Base-by-base conservation (phyloP, 495 filamentous ascomycete species). In the Talaromyces wortmannii region DNA sequence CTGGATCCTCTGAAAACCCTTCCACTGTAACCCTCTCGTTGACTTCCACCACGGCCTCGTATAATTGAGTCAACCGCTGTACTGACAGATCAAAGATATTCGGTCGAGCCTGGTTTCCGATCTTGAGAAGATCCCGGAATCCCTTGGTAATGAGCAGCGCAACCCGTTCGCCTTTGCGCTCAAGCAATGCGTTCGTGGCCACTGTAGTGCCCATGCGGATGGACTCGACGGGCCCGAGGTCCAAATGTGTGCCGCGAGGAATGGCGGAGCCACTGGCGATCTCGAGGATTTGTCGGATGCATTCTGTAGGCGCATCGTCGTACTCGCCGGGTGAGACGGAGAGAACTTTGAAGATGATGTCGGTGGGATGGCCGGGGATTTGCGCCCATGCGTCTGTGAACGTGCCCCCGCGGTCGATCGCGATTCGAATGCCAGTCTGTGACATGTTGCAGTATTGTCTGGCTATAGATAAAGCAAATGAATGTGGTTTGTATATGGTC, bases 151-250 rank as follows among this genome's bases (percentile, higher is more conserved):
- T 91, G 23, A 97, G 81, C 61, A 98, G 78, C 4, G 86, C 94
- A 57, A 95, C 95, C 61, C 84, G 83, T 69, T 96, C 92, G 8
- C 94, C 94, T 70, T 97, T 98, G 55, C 94, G 74, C 70, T 98
- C 94, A 1, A 98, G 77, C 55, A 98, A 70, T 16, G 89, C 90
- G 67, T 95, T 95, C 7, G 90, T 95, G 0, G 89, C 90, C 15
- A 95, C 90, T 3, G 90, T 95, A 17, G 89, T 95, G 32, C 89
- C 89, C 90, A 95, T 92, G 50, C 89, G 85, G 55, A 94, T 88
- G 47, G 85, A 88, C 52, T 90, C 85, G 61, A 98, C 97, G 31
- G 63, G 64, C 42, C 86, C 83, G 3, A 92, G 95, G 67, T 96
- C 90, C 31, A 97, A 68, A 0, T 89, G 80, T 67, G 89, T 74